Percentiles rank a stretch among this genome's conserved stretches.
These are phyloP conservation scores for Pholiota molesta DNA, from an alignment of 768 basidiomycete species.

Conservation along the genomic window DNA sequence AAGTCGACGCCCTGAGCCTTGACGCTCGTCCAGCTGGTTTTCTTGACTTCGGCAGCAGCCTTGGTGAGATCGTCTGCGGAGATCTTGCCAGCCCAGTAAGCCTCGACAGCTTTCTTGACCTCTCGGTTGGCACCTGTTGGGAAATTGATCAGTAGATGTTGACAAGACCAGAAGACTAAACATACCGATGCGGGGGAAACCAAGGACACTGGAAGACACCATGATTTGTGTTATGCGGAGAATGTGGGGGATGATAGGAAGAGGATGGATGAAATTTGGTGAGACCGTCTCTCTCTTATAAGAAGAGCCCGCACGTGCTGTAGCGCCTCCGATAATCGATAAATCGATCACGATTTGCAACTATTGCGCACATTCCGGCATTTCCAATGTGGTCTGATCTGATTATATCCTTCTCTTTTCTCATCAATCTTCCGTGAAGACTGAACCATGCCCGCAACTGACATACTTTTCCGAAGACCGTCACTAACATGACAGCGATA, in stretches of 20 bases:
- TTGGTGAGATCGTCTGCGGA: constrained; percentile 87
- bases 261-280: constrained; percentile 25
- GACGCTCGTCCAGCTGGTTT: constrained; percentile 85
- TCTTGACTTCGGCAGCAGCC: constrained; percentile 85
- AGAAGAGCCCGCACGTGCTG: constrained; percentile 38
- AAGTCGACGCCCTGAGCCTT: constrained; percentile 86
- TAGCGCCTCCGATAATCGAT: constrained; percentile 32
- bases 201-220: constrained; percentile 86
- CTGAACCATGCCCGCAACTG: background rate
- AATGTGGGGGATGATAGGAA: constrained; percentile 27
- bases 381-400: constrained; percentile 23
- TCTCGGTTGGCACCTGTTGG: constrained; percentile 85
- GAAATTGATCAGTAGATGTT: background rate
- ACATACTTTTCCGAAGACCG: background rate
- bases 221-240: constrained; percentile 40
- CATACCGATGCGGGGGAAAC: constrained; percentile 90
- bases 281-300: constrained; percentile 34
- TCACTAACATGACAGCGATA: background rate
- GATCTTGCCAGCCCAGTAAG: constrained; percentile 96
- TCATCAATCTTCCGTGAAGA: background rate
- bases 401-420: constrained; percentile 11
- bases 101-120: constrained; percentile 97
- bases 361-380: constrained; percentile 11
- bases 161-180: constrained; percentile 12
- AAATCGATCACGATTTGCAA: constrained; percentile 31